Evolutionary conservation across 2,329 filamentous ascomycete species (phyloP).

Genomic region (Cladosporium sphaerospermum): DNA sequence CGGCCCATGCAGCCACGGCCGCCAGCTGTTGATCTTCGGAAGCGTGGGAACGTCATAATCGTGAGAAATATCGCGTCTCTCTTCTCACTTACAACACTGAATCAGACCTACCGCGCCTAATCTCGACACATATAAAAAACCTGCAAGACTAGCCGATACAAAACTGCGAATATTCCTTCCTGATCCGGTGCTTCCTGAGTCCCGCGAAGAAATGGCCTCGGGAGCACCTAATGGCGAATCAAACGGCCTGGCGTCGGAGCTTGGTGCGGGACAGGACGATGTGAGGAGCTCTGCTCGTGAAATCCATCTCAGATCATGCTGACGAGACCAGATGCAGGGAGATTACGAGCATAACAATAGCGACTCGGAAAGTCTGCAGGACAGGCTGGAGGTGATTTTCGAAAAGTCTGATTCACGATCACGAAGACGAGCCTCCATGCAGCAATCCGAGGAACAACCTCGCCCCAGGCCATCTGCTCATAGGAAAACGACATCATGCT

Average conservation of each 20-base stretch:
- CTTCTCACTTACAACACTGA: not conserved
- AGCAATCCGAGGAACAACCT: not conserved
- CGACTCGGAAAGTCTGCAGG: constrained; percentile 25
- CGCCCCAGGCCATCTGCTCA: constrained; percentile 15
- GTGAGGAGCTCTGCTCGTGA: constrained; percentile 1
- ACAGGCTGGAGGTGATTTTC: constrained; percentile 49
- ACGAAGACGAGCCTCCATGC: constrained; percentile 55
- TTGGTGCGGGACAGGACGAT: constrained; percentile 7
- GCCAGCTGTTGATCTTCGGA: not conserved
- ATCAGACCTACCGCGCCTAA: not conserved
- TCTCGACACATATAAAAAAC: no score
- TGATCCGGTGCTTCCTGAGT: no score
- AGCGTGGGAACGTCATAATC: not conserved
- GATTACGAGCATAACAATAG: constrained; percentile 13
- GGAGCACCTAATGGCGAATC: not conserved
- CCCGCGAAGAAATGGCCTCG: not conserved
- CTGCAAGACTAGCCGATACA: no score
- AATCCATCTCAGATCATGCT: not conserved
- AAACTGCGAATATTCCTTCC: no score
- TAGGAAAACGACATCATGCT: constrained; percentile 48
- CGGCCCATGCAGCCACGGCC: not conserved
- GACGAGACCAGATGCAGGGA: not conserved
- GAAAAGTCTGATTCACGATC: constrained; percentile 42
- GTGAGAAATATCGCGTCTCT: not conserved
- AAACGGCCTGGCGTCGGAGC: not conserved